Evolutionary conservation across 2,329 filamentous ascomycete species (phyloP), one percentile per base, ranked within the genome.

Genomic region (Botrytis byssoidea): DNA sequence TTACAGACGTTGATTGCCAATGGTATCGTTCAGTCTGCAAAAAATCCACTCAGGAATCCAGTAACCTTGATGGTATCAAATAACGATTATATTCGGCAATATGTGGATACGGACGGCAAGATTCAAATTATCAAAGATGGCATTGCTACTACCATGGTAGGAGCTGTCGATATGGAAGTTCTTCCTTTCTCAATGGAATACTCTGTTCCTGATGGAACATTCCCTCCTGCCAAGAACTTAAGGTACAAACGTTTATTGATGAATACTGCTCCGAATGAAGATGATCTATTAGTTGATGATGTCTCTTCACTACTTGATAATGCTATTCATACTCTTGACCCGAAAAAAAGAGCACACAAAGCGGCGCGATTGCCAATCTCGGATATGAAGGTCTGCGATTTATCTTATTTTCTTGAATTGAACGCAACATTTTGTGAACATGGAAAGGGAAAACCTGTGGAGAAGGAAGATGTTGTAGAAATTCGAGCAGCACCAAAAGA

Each of bases 161-260:
- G 65, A 68, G 48, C 46, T 42, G 48, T 68, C 25, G 65, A 68
- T n/a, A 57, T 68, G 29, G 48, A 68, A 25, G 46, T 68, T 42
- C 65, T 68, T 10, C 65, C 65, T 25, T 68, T 68, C 7, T 10
- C 48, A 57, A 68, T 68, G 65, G 65, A 68, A 55, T 42, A 18
- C 10, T 32, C 48, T 68, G 35, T 57, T 57, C 48, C 65, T 22
- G 25, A 32, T 18, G 16, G 40, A 57, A 68, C 48, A 68, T 55
- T 29, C 29, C 25, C 46, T 42, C 48, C 65, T 29, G 5, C 48
- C 20, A 42, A 68, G 40, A 29, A 29, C 65, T n/a, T 57, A 16
- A 32, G 6, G 48, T 57, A 42, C 32, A n/a, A 68, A 29, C 48
- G 65, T 29, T 51, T 68, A 32, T 42, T 57, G 48, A 29, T 68